These are phyloP conservation scores for Chrysoporthe austroafricana DNA, from an alignment of 2,329 filamentous ascomycete species.

Conservation along the genomic window DNA sequence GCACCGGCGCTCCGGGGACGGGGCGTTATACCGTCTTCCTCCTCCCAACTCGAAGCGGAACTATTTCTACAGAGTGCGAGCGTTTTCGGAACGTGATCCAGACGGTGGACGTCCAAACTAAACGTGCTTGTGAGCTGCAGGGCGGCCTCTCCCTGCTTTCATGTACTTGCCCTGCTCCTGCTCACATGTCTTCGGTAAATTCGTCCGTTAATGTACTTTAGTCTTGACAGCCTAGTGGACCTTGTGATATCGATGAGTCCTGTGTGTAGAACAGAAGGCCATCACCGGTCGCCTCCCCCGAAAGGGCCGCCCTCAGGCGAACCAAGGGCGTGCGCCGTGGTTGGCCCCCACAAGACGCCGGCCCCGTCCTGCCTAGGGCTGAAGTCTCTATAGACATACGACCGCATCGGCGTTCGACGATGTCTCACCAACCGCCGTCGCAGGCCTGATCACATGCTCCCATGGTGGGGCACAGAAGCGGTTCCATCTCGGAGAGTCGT, in stretches of 20 bases:
- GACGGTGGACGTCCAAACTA: too few relatives aligned
- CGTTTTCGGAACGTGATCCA: not conserved
- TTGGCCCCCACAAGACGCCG: constrained; percentile 1
- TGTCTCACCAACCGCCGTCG: not conserved
- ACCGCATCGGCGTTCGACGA: not conserved
- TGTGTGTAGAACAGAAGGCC: not conserved
- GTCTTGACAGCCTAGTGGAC: not conserved
- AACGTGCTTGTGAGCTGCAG: too few relatives aligned
- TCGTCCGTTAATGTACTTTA: not conserved
- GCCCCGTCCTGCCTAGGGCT: not conserved
- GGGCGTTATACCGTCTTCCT: constrained; percentile 13
- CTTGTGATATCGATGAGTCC: not conserved
- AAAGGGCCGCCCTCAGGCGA: not conserved
- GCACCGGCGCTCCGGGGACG: not conserved
- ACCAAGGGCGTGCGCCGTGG: not conserved
- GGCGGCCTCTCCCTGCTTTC: too few relatives aligned
- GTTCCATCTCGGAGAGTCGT: constrained; percentile 7
- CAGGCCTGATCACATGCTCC: not conserved
- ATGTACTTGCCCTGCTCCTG: too few relatives aligned
- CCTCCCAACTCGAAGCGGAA: too few relatives aligned
- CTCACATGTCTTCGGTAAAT: too few relatives aligned
- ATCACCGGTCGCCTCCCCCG: not conserved
- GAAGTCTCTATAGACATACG: too few relatives aligned
- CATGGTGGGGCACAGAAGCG: not conserved
- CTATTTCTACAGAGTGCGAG: not conserved